phyloP scores from a whole-genome alignment of 169 alveolate genomes.

The Theileria sp. region DNA sequence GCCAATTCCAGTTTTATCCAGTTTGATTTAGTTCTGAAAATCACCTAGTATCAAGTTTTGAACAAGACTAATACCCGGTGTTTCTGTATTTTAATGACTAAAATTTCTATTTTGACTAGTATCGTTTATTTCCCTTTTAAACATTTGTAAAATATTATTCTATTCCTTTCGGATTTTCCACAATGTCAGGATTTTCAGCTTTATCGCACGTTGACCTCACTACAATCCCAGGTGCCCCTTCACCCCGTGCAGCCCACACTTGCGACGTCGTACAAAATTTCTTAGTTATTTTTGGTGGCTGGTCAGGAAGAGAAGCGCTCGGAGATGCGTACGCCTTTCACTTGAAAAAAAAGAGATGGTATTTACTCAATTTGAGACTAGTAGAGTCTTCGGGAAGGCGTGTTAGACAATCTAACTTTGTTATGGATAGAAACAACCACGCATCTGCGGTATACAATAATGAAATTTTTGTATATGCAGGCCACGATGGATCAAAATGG shows the following conservation, averaged over 20 bases:
- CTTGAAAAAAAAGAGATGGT: slow-evolving; percentile 67
- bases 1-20: neutral
- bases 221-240: slow-evolving; percentile 69
- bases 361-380: slow-evolving; percentile 58
- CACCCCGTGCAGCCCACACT: slow-evolving; percentile 79
- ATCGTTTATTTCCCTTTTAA: neutral
- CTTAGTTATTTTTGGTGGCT: slow-evolving; percentile 73
- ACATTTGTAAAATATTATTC: neutral
- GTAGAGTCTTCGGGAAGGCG: slow-evolving; percentile 30
- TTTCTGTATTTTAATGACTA: neutral
- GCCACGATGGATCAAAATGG: slow-evolving; percentile 75
- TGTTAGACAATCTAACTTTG: slow-evolving; percentile 8
- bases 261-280: slow-evolving; percentile 69
- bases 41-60: neutral
- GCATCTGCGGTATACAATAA: slow-evolving; percentile 62
- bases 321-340: slow-evolving; percentile 75
- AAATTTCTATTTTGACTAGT: neutral
- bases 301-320: slow-evolving; percentile 73
- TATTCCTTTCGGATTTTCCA: neutral
- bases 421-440: slow-evolving; percentile 70
- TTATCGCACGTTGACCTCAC: slow-evolving; percentile 52
- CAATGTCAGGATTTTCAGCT: slow-evolving; percentile 28
- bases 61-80: neutral
- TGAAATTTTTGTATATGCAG: slow-evolving; percentile 73
- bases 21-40: neutral